Evolutionary conservation across 345 rosid species (phyloP), one percentile per base, ranked within the genome.

Genomic region (Adansonia digitata): DNA sequence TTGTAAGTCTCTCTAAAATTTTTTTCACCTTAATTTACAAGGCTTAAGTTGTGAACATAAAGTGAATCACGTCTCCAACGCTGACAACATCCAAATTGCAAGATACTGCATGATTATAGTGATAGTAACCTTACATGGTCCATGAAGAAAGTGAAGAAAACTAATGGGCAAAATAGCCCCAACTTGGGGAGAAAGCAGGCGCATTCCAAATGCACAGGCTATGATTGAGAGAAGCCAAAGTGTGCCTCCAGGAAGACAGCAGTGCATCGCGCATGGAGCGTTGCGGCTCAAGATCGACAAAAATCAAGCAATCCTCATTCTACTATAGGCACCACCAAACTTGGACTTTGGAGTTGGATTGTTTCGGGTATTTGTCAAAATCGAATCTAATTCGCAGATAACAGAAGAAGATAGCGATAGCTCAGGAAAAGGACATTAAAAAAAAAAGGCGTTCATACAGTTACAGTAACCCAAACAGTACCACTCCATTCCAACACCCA

Each of bases 261-360:
- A 65, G 18, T 39, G 3, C 2, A 1, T 31, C n/a, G n/a, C n/a
- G 34, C 34, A 31, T 31, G 34, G 34, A 5, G 8, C 22, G 29
- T 40, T 40, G 51, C 70, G 70, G 70, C 70, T 65, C 1, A 40
- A n/a, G n/a, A n/a, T n/a, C 40, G 70, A 40, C n/a, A 65, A 46
- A 65, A n/a, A 63, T 14, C 52, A 48, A 14, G 18, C 57, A 31
- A n/a, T 64, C 45, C 2, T 40, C 48, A 39, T 39, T 65, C 34
- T 11, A 40, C 51, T 3, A 12, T 22, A 2, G 2, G 0, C 70
- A n/a, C 18, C 37, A 69, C 57, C 72, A 69, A 69, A 69, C 72
- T 69, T 69, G 40, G 72, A 69, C 72, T 69, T 69, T 27, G 72
- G 31, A 15, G 12, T 66, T 12, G 53, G 71, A 67, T 20, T 22